Percentiles rank a stretch among this genome's conserved stretches.
phyloP scores from a whole-genome alignment of 2,329 filamentous ascomycete species.

The Beauveria brongniartii region DNA sequence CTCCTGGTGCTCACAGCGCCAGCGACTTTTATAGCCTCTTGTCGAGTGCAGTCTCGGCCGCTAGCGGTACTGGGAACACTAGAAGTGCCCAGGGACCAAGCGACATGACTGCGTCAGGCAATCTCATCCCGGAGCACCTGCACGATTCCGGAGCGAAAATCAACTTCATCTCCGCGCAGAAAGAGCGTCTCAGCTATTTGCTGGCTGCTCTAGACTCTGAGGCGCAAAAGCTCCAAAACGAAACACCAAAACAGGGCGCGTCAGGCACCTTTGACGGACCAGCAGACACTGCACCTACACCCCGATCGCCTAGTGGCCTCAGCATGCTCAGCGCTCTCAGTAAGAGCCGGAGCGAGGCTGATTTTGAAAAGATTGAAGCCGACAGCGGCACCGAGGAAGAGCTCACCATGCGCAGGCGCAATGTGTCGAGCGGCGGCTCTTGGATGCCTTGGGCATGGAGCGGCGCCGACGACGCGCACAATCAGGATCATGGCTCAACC shows the following conservation, averaged over 20 bases:
- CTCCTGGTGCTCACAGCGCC: slow-evolving; percentile 33
- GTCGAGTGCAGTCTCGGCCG: slow-evolving; percentile 62
- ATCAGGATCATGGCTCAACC: slow-evolving; percentile 23
- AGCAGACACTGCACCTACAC: slow-evolving; percentile 26
- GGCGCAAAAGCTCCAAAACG: slow-evolving; percentile 50
- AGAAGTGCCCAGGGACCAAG: slow-evolving; percentile 16
- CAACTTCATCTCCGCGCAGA: slow-evolving; percentile 69
- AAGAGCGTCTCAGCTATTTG: slow-evolving; percentile 66
- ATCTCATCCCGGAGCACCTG: slow-evolving; percentile 64
- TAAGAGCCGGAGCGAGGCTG: slow-evolving; percentile 77
- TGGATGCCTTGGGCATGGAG: slow-evolving; percentile 46
- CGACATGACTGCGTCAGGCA: slow-evolving; percentile 36
- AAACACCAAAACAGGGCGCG: slow-evolving; percentile 21
- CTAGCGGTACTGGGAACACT: slow-evolving; percentile 37
- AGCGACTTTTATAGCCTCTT: slow-evolving; percentile 72
- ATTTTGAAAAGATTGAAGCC: slow-evolving; percentile 83
- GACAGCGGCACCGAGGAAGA: slow-evolving; percentile 56
- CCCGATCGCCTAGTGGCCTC: slow-evolving; percentile 40
- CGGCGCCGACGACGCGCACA: slow-evolving; percentile 6
- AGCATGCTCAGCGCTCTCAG: slow-evolving; percentile 50
- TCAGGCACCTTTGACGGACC: slow-evolving; percentile 16
- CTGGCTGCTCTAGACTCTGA: slow-evolving; percentile 74
- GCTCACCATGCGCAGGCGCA: slow-evolving; percentile 26
- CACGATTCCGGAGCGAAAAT: slow-evolving; percentile 57
- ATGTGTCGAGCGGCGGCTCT: slow-evolving; percentile 23